Evolutionary conservation across 306 rosid species (phyloP).

Genomic region (Rosa chinensis): DNA sequence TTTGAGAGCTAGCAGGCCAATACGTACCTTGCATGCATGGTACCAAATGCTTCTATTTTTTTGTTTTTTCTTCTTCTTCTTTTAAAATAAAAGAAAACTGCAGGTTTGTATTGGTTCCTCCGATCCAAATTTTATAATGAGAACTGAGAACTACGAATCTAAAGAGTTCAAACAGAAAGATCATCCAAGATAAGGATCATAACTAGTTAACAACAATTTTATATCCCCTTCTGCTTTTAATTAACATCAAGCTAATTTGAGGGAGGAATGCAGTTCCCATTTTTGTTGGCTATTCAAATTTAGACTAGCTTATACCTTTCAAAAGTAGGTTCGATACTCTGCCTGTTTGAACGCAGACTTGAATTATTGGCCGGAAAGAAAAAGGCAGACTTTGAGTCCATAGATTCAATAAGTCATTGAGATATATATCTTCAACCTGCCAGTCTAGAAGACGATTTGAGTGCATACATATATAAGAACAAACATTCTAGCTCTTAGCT

Average conservation of each 20-base stretch:
- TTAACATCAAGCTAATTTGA: background rate
- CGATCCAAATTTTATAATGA: background rate
- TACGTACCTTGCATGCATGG: background rate
- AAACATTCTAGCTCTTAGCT: background rate
- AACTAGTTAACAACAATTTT: background rate
- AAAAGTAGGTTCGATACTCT: background rate
- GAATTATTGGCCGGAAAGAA: background rate
- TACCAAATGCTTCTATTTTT: background rate
- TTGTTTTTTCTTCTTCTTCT: background rate
- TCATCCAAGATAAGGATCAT: background rate
- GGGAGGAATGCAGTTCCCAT: background rate
- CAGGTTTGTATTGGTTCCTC: background rate
- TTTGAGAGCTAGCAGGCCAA: conserved; percentile 10
- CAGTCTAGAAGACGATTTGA: background rate
- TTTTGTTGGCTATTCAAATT: background rate
- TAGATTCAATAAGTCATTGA: background rate
- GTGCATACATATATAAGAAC: background rate
- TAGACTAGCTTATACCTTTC: too few relatives aligned
- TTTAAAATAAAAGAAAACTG: background rate
- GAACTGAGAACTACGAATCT: background rate
- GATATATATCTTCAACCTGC: background rate
- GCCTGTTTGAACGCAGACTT: background rate
- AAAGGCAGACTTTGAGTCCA: background rate
- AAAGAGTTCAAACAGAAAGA: background rate
- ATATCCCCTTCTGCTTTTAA: background rate